phyloP scores from a whole-genome alignment of 1,284 basidiomycete genomes.

The Marasmius fiardii region DNA sequence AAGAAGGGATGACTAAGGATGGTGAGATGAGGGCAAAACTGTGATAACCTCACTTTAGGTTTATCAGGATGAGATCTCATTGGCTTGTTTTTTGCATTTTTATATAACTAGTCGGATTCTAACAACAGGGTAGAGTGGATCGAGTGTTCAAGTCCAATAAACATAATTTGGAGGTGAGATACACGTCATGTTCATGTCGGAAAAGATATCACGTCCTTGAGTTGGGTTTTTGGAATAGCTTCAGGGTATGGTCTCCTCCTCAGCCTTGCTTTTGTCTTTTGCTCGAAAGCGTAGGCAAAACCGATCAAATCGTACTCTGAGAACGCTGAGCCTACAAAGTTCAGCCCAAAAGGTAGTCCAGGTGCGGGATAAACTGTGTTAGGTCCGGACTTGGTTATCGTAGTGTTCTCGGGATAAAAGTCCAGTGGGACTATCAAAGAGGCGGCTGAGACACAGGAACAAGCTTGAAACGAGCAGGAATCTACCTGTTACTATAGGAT shows the following conservation, averaged over 20 bases:
- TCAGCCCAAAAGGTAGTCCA: slow-evolving; percentile 48
- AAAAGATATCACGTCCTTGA: slow-evolving; percentile 35
- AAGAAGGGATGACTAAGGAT: slow-evolving; percentile 20
- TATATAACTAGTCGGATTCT: no score
- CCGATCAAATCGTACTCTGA: slow-evolving; percentile 45
- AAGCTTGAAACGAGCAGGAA: neutral
- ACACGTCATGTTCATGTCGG: neutral
- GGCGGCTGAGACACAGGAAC: neutral
- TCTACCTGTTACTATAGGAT: slow-evolving; percentile 55
- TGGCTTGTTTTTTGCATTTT: no score
- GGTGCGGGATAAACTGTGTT: slow-evolving; percentile 50
- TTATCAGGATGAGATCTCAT: neutral
- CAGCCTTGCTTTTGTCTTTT: slow-evolving; percentile 44
- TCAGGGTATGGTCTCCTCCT: slow-evolving; percentile 37
- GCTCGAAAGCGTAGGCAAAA: slow-evolving; percentile 53
- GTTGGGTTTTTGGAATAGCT: slow-evolving; percentile 49
- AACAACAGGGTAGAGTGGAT: no score
- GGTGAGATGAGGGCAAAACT: slow-evolving; percentile 12
- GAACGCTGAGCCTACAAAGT: slow-evolving; percentile 49
- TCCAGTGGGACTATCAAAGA: slow-evolving; percentile 51
- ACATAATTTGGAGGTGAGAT: no score
- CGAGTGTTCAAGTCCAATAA: no score
- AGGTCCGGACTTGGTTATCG: slow-evolving; percentile 36
- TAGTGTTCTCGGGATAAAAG: slow-evolving; percentile 52
- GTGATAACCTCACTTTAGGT: neutral